Percentiles rank a stretch among this genome's conserved stretches.
These are phyloP conservation scores for Chytriomyces hyalinus DNA, from an alignment of 192 early-diverging fungal genomes.

Conservation along the genomic window DNA sequence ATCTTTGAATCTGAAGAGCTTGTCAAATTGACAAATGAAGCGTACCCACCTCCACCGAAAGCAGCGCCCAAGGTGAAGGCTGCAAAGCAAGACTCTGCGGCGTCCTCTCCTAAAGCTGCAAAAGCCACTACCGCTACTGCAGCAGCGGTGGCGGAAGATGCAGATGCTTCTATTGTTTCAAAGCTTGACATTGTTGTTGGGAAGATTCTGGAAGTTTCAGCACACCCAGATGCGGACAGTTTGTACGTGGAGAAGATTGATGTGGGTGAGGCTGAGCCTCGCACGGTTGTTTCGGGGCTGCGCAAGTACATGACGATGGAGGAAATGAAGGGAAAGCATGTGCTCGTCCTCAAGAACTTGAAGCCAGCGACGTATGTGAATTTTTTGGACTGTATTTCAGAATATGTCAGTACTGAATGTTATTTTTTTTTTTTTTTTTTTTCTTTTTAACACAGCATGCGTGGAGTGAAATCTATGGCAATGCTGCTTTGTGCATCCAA, in stretches of 20 bases:
- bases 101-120: neutral
- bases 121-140: neutral
- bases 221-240: slow-evolving; percentile 94
- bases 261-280: slow-evolving; percentile 81
- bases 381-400: neutral
- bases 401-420: neutral
- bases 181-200: slow-evolving; percentile 95
- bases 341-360: slow-evolving; percentile 84
- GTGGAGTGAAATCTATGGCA: slow-evolving; percentile 91
- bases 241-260: slow-evolving; percentile 97
- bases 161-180: slow-evolving; percentile 57
- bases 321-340: slow-evolving; percentile 69
- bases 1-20: slow-evolving; percentile 75
- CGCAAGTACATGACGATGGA: slow-evolving; percentile 90
- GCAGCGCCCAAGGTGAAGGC: neutral
- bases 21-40: slow-evolving; percentile 71
- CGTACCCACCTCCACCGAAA: slow-evolving; percentile 75
- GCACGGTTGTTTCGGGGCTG: slow-evolving; percentile 90
- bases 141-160: slow-evolving; percentile 23
- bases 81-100: slow-evolving; percentile 8
- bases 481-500: slow-evolving; percentile 95
- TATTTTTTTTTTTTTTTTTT: neutral
- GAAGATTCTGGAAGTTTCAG: slow-evolving; percentile 76
- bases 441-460: slow-evolving; percentile 57
- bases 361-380: slow-evolving; percentile 76